Base-by-base conservation (phyloP, 306 rosid genomes). In the Albizia julibrissin region DNA sequence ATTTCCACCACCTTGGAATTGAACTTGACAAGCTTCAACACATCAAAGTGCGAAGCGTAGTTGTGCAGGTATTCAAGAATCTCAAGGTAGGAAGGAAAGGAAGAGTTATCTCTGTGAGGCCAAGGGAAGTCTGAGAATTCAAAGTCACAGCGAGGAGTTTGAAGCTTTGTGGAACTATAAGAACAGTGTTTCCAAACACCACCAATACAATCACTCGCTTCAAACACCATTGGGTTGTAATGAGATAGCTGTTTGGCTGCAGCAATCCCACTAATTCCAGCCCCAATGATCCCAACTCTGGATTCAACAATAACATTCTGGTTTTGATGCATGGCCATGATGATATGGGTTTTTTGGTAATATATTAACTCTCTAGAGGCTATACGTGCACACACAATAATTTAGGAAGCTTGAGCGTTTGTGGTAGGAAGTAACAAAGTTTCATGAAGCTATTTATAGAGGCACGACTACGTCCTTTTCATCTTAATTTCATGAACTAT, bases 141-240 rank as follows among this genome's bases (percentile, higher is more conserved):
- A 33, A 74, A 92, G 72, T 92, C 89, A 27, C 87, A 79, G 0
- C 97, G 88, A 59, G 89, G 89, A 44, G 94, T 86, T 62, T 91
- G 96, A 69, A 91, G 96, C 26, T 83, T 88, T 8, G 96, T 90
- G 4, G 87, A 89, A 0, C 14, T 27, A 62, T 75, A 92, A 34
- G 90, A 79, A 52, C 97, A 90, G 62, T 92, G 97, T 31, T 80
- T 92, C 97, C 97, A 90, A 69, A 92, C 94, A 8, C 97, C 97
- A 1, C 97, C 97, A 6, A 92, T 86, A 0, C 83, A 87, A 75
- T 79, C 85, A 8, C 83, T 82, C 42, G 94, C 89, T 80, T 92
- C 94, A 50, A 92, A 92, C 2, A 92, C 90, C 4, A 88, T 10
- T 0, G 94, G 97, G 33, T 24, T 75, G 64, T 88, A 82, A 27